Percentiles rank a stretch among this genome's conserved stretches.
These are phyloP conservation scores for Penicillium crustosum DNA, from an alignment of 2,329 filamentous ascomycete species.

Conservation along the genomic window DNA sequence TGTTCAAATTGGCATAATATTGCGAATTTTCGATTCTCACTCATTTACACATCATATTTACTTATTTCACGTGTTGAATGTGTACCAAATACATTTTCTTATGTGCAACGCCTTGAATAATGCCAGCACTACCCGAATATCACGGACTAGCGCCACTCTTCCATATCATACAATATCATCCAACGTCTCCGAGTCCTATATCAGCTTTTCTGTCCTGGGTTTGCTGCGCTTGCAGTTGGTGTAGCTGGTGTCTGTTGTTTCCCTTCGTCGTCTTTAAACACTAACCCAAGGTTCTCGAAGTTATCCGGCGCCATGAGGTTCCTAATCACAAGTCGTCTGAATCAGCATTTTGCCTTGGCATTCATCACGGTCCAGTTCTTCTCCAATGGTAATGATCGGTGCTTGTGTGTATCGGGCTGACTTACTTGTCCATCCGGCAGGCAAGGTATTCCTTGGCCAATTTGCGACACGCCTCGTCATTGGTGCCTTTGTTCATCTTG, in stretches of 20 bases:
- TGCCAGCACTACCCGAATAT: constrained; percentile 11
- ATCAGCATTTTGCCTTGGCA: constrained; percentile 3
- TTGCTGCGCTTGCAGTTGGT: neutral
- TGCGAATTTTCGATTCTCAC: neutral
- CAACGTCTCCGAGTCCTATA: constrained; percentile 6
- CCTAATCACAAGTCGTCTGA: constrained; percentile 45
- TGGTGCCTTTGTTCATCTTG: constrained; percentile 77
- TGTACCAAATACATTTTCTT: constrained; percentile 14
- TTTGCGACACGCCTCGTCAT: constrained; percentile 79
- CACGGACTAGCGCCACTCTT: constrained; percentile 5
- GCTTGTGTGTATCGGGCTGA: constrained; percentile 14
- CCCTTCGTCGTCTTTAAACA: constrained; percentile 47
- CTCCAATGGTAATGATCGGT: neutral
- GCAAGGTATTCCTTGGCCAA: constrained; percentile 84
- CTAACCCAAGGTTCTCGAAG: constrained; percentile 88
- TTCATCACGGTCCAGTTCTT: no score
- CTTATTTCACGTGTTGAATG: neutral
- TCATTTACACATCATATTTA: neutral
- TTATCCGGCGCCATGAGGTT: constrained; percentile 96
- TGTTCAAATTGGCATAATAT: neutral
- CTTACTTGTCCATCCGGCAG: constrained; percentile 93
- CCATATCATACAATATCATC: constrained; percentile 21
- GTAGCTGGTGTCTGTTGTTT: constrained; percentile 11
- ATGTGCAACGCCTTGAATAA: constrained; percentile 23
- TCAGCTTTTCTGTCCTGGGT: constrained; percentile 15